Evolutionary conservation across 495 filamentous ascomycete species (phyloP), one percentile per base, ranked within the genome.

Genomic region (Letharia columbiana): DNA sequence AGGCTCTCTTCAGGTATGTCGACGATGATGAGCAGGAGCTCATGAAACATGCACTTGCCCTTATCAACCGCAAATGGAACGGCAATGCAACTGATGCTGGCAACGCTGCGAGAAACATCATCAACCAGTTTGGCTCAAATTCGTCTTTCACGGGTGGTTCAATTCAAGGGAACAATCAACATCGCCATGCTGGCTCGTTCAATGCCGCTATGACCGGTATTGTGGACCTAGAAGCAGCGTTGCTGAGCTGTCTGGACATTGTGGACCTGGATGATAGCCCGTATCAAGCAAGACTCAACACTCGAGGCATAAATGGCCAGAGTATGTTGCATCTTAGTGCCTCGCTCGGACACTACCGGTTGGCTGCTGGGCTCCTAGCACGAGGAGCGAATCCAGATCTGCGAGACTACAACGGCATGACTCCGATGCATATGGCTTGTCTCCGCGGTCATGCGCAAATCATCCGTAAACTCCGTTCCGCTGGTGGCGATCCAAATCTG

Each of bases 291-390:
- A 82, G 79, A 39, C 84, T 89, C 66, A 87, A 92, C 67, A 75
- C 86, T 37, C 79, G 80, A 65, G 81, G 82, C 63, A 71, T 81
- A 6, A 87, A 83, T 11, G 91, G 91, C 2, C 89, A 94, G 68
- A 90, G 87, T 31, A 87, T 96, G 79, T 80, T 96, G 68, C 91
- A 95, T 75, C 79, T 92, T 62, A 90, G 90, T 5, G 89, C 86
- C 63, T 88, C 87, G 33, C 75, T 92, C 61, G 91, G 91, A 20
- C 81, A 91, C 66, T 83, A 84, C 58, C 85, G 89, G 20, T 87
- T 96, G 68, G 88, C 88, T 61, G 89, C 89, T n/a, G 89, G 85
- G 31, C 84, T 96, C 23, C 75, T 96, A 20, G 88, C 87, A 18
- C 85, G 89, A 68, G 90, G 90, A n/a, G 91, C 90, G 11, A 87